Percentiles rank a stretch among this genome's conserved stretches.
These are phyloP conservation scores for Verticillium zaregamsianum DNA, from an alignment of 2,329 filamentous ascomycete species.

Conservation along the genomic window DNA sequence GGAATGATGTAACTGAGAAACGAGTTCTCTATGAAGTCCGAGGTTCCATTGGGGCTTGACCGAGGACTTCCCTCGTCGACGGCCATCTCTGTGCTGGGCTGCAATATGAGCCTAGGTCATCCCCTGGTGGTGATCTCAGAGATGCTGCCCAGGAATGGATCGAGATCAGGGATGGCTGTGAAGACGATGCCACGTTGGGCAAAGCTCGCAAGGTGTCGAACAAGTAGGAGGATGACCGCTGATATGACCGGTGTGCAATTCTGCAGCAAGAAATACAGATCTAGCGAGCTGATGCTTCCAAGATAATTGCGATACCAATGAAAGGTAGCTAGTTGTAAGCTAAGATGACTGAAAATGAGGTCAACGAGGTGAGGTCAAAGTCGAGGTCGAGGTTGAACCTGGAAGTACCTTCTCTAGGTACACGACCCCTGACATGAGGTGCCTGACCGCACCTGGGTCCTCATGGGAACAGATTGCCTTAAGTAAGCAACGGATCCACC, in stretches of 20 bases:
- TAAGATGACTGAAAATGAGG: too few relatives aligned
- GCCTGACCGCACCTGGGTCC: too few relatives aligned
- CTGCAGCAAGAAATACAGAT: neutral
- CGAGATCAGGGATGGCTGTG: neutral
- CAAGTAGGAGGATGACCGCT: neutral
- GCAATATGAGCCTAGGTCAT: neutral
- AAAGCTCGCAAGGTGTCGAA: neutral
- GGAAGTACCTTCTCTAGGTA: too few relatives aligned
- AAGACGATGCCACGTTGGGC: neutral
- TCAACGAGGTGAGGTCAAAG: too few relatives aligned
- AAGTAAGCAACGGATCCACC: too few relatives aligned
- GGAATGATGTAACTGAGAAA: slow-evolving; percentile 60
- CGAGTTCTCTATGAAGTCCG: slow-evolving; percentile 53
- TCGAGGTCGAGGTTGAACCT: too few relatives aligned
- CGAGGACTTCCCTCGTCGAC: neutral
- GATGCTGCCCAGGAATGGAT: neutral
- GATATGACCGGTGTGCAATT: neutral
- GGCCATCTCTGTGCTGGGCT: neutral
- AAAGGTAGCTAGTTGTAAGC: too few relatives aligned
- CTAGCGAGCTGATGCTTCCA: neutral
- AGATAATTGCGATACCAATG: too few relatives aligned
- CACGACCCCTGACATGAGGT: too few relatives aligned
- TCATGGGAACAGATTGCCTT: too few relatives aligned
- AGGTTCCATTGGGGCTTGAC: slow-evolving; percentile 18
- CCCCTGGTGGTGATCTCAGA: neutral